phyloP scores from a whole-genome alignment of 345 rosid species.

The Euphorbia lathyris region DNA sequence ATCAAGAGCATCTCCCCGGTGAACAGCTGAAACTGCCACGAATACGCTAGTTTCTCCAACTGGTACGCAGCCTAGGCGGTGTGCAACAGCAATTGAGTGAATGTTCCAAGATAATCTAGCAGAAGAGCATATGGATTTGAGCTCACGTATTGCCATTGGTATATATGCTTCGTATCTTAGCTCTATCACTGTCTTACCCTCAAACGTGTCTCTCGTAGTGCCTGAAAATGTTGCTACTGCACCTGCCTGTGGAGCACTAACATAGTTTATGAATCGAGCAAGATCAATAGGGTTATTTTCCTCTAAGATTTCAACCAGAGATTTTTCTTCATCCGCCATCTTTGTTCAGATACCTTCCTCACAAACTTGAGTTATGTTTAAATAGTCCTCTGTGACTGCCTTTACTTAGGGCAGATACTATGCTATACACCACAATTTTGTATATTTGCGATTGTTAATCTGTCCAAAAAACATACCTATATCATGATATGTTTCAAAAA shows the following conservation, averaged over 20 bases:
- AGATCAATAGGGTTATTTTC: conserved; percentile 24
- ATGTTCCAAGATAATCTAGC: conserved; percentile 76
- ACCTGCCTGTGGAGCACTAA: conserved; percentile 29
- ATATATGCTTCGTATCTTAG: conserved; percentile 82
- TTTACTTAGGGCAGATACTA: not conserved
- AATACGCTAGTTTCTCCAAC: conserved; percentile 89
- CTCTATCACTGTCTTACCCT: conserved; percentile 76
- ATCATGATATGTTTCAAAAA: too few species aligned
- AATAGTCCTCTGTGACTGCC: too few species aligned
- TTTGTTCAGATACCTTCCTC: not conserved
- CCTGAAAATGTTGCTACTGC: conserved; percentile 35
- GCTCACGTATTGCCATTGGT: conserved; percentile 71
- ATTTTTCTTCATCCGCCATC: conserved; percentile 22
- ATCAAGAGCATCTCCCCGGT: conserved; percentile 74
- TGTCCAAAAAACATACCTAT: too few species aligned
- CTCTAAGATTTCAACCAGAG: conserved; percentile 26
- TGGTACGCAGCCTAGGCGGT: conserved; percentile 75
- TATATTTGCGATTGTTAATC: too few species aligned
- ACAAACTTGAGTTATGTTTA: not conserved
- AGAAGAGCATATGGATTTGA: conserved; percentile 51
- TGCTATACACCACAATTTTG: too few species aligned
- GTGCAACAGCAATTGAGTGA: conserved; percentile 65
- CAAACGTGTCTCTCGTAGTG: conserved; percentile 41
- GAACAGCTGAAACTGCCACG: conserved; percentile 78
- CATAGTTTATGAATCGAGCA: conserved; percentile 26